Base-by-base conservation (phyloP, 768 basidiomycete genomes). In the Tephrocybe sp. region DNA sequence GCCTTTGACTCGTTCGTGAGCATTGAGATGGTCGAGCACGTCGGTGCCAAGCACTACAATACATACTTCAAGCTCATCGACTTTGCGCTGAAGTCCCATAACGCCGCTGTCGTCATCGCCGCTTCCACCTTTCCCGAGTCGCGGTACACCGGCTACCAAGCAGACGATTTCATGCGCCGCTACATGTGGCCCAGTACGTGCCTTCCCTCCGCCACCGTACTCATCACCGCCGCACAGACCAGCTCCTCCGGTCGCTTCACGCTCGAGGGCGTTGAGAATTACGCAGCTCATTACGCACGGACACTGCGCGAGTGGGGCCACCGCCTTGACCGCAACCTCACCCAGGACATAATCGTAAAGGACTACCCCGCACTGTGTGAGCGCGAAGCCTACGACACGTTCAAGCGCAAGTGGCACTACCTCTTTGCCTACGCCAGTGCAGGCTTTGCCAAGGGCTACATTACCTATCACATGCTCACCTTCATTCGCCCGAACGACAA, bases 161-260 rank as follows among this genome's bases (percentile, higher is more conserved):
- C 87, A 12, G 86, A 89, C 61, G 88, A 90, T 63, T 90, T 90
- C 67, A 89, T 89, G 87, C 81, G 88, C 37, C 81, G 82, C 51
- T 90, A 90, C 66, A 90, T 90, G 85, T 90, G 88, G 88, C 88
- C 88, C 13, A 89, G 89, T 62, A 87, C 87, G 2, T 92, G 89
- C 69, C 73, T 95, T 21, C 92, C 93, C 2, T 91, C 87, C 51
- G 86, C 92, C 16, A 89, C 89, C 0, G 82, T 82, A n/a, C 76
- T 93, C 44, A 80, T 91, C 47, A 79, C 83, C 44, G 83, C 84
- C 32, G 85, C 90, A 8, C 79, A 87, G 43, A 69, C 77, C 1
- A 84, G 80, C 18, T 83, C 90, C 19, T 77, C 85, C 55, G 84
- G 85, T 26, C 78, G 84, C 44, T 87, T 96, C 68, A 86, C 89